Evolutionary conservation across 129 eudicot species (phyloP).

Genomic region (Tagetes erecta): DNA sequence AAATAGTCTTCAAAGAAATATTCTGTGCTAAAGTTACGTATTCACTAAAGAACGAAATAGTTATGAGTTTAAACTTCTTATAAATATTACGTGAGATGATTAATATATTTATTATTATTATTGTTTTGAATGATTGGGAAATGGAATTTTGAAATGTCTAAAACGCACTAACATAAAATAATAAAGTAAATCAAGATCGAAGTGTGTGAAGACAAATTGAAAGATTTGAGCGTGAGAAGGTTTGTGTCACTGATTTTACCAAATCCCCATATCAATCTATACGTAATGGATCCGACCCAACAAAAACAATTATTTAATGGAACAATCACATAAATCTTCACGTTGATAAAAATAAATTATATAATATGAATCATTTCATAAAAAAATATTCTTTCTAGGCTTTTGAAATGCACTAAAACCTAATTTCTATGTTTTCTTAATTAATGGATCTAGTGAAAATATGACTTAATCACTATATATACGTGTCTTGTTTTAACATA

Average conservation of each 20-base stretch:
- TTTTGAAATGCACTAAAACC: background rate
- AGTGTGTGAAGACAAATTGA: slow-evolving; percentile 31
- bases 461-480: no score
- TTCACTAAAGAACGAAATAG: no score
- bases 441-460: no score
- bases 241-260: slow-evolving; percentile 37
- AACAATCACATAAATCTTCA: background rate
- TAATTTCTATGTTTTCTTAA: no score
- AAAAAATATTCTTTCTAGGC: background rate
- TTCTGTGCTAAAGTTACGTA: no score
- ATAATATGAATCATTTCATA: background rate
- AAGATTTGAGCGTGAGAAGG: slow-evolving; percentile 46
- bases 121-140: slow-evolving; percentile 5
- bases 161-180: slow-evolving; percentile 27
- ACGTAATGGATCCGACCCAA: slow-evolving; percentile 16
- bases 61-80: no score
- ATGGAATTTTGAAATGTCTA: background rate
- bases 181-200: slow-evolving; percentile 30
- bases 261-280: slow-evolving; percentile 32
- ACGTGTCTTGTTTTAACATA: no score
- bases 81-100: no score
- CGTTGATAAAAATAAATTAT: background rate
- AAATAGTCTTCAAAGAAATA: no score
- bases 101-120: background rate
- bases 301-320: slow-evolving; percentile 10